These are phyloP conservation scores for Stagonosporopsis chrysanthemi DNA, from an alignment of 2,329 filamentous ascomycete species.

Conservation along the genomic window DNA sequence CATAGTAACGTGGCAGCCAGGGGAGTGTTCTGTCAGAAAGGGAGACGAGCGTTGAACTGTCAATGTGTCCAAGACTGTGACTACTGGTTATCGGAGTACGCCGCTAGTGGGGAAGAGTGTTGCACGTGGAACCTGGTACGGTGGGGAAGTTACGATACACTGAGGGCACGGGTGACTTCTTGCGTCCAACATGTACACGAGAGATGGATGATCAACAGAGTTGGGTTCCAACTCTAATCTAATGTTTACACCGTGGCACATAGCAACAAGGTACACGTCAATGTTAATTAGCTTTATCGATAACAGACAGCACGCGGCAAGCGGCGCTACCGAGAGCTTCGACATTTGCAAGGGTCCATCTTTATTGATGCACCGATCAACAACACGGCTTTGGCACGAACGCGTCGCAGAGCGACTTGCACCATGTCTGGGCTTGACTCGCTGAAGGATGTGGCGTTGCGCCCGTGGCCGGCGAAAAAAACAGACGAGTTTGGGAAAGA, in stretches of 20 bases:
- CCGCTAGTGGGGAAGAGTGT: slow-evolving; percentile 26
- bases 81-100: slow-evolving; percentile 37
- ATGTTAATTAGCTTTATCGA: slow-evolving; percentile 35
- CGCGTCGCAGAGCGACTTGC: slow-evolving; percentile 1
- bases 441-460: slow-evolving; percentile 63
- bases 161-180: background rate
- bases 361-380: slow-evolving; percentile 2
- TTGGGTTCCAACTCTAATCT: background rate
- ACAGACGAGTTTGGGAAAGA: slow-evolving; percentile 60
- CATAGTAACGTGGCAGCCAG: slow-evolving; percentile 36
- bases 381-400: slow-evolving; percentile 2
- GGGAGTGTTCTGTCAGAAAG: slow-evolving; percentile 6
- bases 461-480: slow-evolving; percentile 65
- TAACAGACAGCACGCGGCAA: slow-evolving; percentile 20
- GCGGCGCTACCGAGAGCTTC: slow-evolving; percentile 26
- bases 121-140: slow-evolving; percentile 27
- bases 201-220: background rate
- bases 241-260: background rate
- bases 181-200: background rate
- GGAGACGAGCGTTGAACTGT: slow-evolving; percentile 22
- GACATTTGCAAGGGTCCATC: slow-evolving; percentile 28
- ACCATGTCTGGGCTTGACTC: slow-evolving; percentile 38
- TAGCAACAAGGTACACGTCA: background rate
- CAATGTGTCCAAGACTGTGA: slow-evolving; percentile 27
- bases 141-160: slow-evolving; percentile 7